Base-by-base conservation (phyloP, 176 grass and related monocot species). In the Bonia amplexicaulis region DNA sequence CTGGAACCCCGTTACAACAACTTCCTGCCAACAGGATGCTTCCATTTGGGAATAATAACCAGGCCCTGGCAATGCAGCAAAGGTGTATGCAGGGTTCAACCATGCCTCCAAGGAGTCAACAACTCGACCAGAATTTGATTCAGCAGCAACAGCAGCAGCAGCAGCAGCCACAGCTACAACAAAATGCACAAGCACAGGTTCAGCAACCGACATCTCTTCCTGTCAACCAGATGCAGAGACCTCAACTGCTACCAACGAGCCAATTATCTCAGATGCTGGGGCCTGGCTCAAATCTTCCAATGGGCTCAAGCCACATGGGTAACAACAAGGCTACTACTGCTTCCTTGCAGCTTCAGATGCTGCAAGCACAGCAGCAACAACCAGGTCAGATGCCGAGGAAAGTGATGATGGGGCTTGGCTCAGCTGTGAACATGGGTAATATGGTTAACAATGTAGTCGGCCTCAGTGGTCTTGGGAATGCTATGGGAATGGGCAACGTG, bases 231-330 rank as follows among this genome's bases (percentile, higher is more conserved):
- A 88, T 95, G 33, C 95, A 93, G 82, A 88, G 93, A 85, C 90
- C 93, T 87, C 82, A 92, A 20, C 79, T 94, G 76, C 80, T 94
- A 71, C 88, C 91, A 61, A 82, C 80, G 0, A 99, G 84, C 71
- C 55, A 91, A 52, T 91, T 96, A 80, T 82, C 93, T 83, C 96
- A 96, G 71, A 92, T 99, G 80, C 82, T 94, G 55, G 87, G 73
- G 58, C 76, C 87, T 72, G 82, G 88, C 17, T 82, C 93, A 82
- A 95, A 92, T 85, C 76, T 91, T 82, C 87, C 90, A n/a, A 89
- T 95, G 61, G 87, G 79, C 57, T 80, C 88, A 66, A 92, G 76
- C 40, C 88, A 88, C 35, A 95, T 90, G 85, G 74, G 85, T 65
- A 96, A 92, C 51, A 95, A 99, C 52, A 95, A 99, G 75, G 61